phyloP scores from a whole-genome alignment of 805 yeast genomes.

The Vanderwaltozyma polyspora region DNA sequence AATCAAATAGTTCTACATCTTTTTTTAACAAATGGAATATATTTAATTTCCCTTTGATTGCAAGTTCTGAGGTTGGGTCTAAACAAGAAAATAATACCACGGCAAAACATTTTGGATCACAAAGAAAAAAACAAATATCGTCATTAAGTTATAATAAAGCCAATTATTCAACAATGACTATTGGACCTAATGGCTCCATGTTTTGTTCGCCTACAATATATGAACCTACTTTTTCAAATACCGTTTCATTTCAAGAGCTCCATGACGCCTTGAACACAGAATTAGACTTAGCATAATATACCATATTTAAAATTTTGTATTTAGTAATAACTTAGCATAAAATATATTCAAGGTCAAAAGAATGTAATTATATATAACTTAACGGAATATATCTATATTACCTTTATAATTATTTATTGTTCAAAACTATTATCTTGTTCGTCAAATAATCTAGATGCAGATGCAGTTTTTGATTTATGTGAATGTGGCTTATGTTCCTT shows the following conservation, averaged over 20 bases:
- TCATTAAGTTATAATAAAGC: background rate
- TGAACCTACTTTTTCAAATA: slow-evolving; percentile 11
- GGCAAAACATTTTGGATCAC: background rate
- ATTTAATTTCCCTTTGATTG: slow-evolving; percentile 4
- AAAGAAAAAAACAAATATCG: background rate
- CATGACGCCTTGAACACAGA: slow-evolving; percentile 24
- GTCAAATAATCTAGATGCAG: slow-evolving; percentile 9
- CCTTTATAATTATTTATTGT: background rate
- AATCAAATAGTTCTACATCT: slow-evolving; percentile 3
- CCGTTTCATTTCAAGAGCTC: slow-evolving; percentile 17
- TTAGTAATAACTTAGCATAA: no score
- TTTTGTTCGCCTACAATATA: background rate
- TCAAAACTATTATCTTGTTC: slow-evolving; percentile 16
- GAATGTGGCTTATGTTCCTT: slow-evolving; percentile 1
- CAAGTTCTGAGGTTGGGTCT: slow-evolving; percentile 1
- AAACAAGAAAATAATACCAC: background rate
- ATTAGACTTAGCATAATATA: slow-evolving; percentile 7
- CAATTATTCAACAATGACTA: background rate
- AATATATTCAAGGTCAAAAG: no score
- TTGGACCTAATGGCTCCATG: slow-evolving; percentile 1
- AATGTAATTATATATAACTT: no score
- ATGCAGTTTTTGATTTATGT: background rate
- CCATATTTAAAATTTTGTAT: no score
- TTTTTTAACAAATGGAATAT: slow-evolving; percentile 13
- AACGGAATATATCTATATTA: slow-evolving; percentile 1